These are phyloP conservation scores for Monilinia aucupariae DNA, from an alignment of 2,329 filamentous ascomycete species.

Conservation along the genomic window DNA sequence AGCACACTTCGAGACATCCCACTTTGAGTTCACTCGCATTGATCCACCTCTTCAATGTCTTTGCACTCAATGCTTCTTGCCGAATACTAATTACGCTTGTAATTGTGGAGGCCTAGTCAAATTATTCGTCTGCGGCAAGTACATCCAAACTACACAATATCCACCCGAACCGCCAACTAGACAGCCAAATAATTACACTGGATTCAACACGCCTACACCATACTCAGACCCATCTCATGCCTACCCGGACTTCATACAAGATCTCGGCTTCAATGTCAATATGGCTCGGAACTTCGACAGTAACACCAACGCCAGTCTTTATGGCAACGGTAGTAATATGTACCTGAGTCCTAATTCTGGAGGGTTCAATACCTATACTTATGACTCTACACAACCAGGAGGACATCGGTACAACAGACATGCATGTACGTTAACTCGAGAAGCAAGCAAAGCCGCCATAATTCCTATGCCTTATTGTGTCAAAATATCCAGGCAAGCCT, in stretches of 20 bases:
- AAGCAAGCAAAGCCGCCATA: not conserved
- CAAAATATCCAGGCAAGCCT: not conserved
- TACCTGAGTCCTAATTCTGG: slow-evolving; percentile 9
- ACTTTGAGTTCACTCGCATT: slow-evolving; percentile 31
- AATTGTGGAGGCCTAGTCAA: slow-evolving; percentile 23
- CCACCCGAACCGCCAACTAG: slow-evolving; percentile 20
- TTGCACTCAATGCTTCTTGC: slow-evolving; percentile 19
- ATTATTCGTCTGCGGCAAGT: slow-evolving; percentile 30
- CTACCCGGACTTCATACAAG: not conserved
- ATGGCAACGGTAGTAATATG: not conserved
- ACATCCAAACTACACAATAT: slow-evolving; percentile 22
- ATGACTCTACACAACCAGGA: slow-evolving; percentile 19
- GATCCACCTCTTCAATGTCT: slow-evolving; percentile 24
- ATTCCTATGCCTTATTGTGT: not conserved
- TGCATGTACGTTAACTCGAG: not conserved
- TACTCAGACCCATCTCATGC: slow-evolving; percentile 4
- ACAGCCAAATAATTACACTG: slow-evolving; percentile 10
- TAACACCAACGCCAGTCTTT: not conserved
- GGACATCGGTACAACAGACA: slow-evolving; percentile 12
- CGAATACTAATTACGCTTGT: slow-evolving; percentile 13
- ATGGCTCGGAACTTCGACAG: not conserved
- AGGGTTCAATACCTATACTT: slow-evolving; percentile 8
- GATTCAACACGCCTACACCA: not conserved
- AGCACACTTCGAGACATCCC: slow-evolving; percentile 27
- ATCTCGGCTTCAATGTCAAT: not conserved